Percentiles rank a stretch among this genome's conserved stretches.
phyloP scores from a whole-genome alignment of 441 rosid species.

The Gossypium schwendimanii region DNA sequence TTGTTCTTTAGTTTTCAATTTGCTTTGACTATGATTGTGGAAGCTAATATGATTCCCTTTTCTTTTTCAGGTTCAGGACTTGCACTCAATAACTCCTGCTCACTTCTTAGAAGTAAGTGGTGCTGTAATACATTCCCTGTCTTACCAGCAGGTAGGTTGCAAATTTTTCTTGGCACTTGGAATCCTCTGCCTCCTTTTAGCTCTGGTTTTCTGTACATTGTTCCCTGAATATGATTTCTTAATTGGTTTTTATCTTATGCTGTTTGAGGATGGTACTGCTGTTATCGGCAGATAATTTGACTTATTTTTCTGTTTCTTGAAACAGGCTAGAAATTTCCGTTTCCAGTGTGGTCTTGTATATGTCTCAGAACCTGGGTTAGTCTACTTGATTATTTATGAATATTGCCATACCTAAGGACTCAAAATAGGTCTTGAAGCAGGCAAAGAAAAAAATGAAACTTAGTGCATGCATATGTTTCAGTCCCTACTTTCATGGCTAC shows the following conservation, averaged over 20 bases:
- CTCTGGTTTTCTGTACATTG: conserved; percentile 1
- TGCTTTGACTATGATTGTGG: conserved; percentile 9
- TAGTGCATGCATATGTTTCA: neutral
- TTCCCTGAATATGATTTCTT: neutral
- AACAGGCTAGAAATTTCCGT: conserved; percentile 95
- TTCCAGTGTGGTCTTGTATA: conserved; percentile 93
- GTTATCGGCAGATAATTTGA: conserved; percentile 14
- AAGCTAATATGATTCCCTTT: conserved; percentile 12
- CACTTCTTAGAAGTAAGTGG: conserved; percentile 94
- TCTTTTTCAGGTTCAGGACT: conserved; percentile 75
- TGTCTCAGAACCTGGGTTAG: conserved; percentile 96
- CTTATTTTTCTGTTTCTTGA: conserved; percentile 14
- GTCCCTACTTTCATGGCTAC: neutral
- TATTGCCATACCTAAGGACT: neutral
- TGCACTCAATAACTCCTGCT: conserved; percentile 84
- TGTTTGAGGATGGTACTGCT: conserved; percentile 13
- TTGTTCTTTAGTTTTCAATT: conserved; percentile 11
- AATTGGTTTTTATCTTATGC: conserved; percentile 1
- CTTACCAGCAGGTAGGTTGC: conserved; percentile 83
- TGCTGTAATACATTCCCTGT: conserved; percentile 85
- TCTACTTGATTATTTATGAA: conserved; percentile 9
- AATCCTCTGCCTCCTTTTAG: neutral
- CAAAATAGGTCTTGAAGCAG: neutral
- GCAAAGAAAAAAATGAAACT: neutral
- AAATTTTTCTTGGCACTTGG: conserved; percentile 13